These are phyloP conservation scores for Cryphonectria nitschkei DNA, from an alignment of 2,329 filamentous ascomycete genomes.

Conservation along the genomic window DNA sequence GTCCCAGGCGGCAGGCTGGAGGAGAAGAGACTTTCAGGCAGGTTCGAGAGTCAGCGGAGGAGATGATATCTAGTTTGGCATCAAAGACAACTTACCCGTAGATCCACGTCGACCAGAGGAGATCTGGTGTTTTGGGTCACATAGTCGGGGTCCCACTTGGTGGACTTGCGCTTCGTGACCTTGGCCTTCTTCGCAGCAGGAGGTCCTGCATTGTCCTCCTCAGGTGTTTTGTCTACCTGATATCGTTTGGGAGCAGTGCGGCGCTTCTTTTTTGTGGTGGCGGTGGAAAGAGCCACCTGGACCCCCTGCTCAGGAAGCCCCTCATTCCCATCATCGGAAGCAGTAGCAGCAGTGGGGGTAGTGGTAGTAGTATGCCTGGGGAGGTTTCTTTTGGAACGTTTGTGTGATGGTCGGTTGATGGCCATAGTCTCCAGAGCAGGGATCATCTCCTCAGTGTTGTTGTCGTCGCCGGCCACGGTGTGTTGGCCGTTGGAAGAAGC, in stretches of 20 bases:
- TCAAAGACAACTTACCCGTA: conserved; percentile 38
- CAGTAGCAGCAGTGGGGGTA: not conserved
- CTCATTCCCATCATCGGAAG: not conserved
- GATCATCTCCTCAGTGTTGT: not conserved
- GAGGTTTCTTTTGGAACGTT: not conserved
- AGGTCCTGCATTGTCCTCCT: not conserved
- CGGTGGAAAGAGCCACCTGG: not conserved
- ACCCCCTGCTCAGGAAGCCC: conserved; percentile 9
- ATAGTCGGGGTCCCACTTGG: conserved; percentile 36
- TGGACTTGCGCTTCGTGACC: conserved; percentile 25
- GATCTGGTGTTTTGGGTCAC: conserved; percentile 43
- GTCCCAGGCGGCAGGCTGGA: conserved; percentile 44
- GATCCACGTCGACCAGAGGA: conserved; percentile 40
- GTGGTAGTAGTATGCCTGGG: not conserved
- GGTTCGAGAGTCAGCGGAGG: conserved; percentile 20
- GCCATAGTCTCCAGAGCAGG: not conserved
- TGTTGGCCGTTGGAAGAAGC: conserved; percentile 2
- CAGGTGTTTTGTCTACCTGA: not conserved
- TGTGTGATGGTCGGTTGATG: not conserved
- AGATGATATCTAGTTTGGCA: not conserved
- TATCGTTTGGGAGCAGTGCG: conserved; percentile 17
- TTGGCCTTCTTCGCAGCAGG: conserved; percentile 34
- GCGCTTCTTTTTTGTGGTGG: conserved; percentile 1
- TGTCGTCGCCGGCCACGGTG: not conserved
- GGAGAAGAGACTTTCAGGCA: conserved; percentile 40